Conservation (phyloP, 768 basidiomycete genomes). For the Amanita polypyramis region DNA sequence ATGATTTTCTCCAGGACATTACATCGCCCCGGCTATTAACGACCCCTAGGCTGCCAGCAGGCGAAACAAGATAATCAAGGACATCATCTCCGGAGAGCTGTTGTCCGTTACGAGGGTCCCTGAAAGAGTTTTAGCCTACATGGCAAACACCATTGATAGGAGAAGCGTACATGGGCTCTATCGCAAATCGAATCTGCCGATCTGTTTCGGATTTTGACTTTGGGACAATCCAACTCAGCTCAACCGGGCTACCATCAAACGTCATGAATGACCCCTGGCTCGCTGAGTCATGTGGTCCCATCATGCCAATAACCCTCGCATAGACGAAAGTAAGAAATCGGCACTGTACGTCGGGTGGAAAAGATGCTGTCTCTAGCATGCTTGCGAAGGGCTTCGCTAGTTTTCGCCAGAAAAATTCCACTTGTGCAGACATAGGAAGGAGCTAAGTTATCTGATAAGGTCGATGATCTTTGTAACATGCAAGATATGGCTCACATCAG, state of each 20-base stretch:
- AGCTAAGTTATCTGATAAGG: background rate
- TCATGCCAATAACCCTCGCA: conserved; percentile 19
- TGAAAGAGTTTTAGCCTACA: conserved; percentile 1
- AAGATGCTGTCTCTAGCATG: conserved; percentile 20
- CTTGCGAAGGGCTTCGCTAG: conserved; percentile 19
- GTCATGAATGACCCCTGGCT: conserved; percentile 20
- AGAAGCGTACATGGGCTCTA: conserved; percentile 21
- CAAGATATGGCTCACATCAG: background rate
- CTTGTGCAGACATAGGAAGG: conserved; percentile 1
- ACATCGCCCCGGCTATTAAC: conserved; percentile 15
- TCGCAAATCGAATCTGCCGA: conserved; percentile 22
- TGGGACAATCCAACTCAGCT: conserved; percentile 23
- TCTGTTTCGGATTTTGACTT: conserved; percentile 9
- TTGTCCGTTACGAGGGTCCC: conserved; percentile 18
- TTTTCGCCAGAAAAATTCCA: conserved; percentile 18
- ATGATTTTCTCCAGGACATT: conserved; percentile 19
- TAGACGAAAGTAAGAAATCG: conserved; percentile 21
- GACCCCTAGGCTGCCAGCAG: conserved; percentile 18
- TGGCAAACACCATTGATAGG: background rate
- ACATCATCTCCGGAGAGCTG: conserved; percentile 17
- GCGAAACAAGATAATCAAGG: conserved; percentile 19
- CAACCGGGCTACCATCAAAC: conserved; percentile 22
- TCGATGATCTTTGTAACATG: background rate
- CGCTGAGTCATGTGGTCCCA: conserved; percentile 16
- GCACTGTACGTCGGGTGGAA: conserved; percentile 16